Base-by-base conservation (phyloP, 1,284 basidiomycete genomes). In the Ceratobasidium sp. region DNA sequence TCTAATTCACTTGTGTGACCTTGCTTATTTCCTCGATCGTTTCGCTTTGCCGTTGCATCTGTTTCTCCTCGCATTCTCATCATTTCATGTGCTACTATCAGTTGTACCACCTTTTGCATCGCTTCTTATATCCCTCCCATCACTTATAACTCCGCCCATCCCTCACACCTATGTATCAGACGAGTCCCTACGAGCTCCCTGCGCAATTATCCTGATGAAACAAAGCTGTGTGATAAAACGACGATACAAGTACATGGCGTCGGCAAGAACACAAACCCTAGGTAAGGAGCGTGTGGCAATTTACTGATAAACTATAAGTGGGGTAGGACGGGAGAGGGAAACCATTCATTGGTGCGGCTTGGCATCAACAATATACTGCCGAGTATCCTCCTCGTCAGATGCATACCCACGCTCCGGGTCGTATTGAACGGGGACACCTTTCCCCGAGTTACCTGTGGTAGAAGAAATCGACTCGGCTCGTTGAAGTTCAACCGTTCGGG, bases 21-120 rank as follows among this genome's bases (percentile, higher is more conserved):
- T 34, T 30, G 23, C 59, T 61, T 41, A 41, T 45, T 21, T 48
- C 36, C 14, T 55, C 34, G 32, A 30, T 58, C 67, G 55, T 70
- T 53, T 70, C 8, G 67, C 55, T 70, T 70, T 70, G 67, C 26
- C 55, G 43, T 58, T 70, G 67, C 67, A 70, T 70, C 55, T 50
- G 52, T 70, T 45, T 45, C 43, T 45, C 39, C 67, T 70, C 41
- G 67, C 67, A 70, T 70, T 70, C 50, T 53, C 52, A 59, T 58
- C 41, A 58, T 58, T 39, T 70, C 55, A 58, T 70, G 67, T 70
- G 43, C 43, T 58, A 58, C 53, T 70, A 70, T 41, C 67, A 70
- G 52, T 70, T 70, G 67, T 70, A 70, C 67, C 43, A 45, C 52
- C 67, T 48, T n/a, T 53, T 32, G 23, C 48, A 36, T 64, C 61